Evolutionary conservation across 345 rosid species (phyloP), one percentile per base, ranked within the genome.

Genomic region (Eutrema heterophyllum): DNA sequence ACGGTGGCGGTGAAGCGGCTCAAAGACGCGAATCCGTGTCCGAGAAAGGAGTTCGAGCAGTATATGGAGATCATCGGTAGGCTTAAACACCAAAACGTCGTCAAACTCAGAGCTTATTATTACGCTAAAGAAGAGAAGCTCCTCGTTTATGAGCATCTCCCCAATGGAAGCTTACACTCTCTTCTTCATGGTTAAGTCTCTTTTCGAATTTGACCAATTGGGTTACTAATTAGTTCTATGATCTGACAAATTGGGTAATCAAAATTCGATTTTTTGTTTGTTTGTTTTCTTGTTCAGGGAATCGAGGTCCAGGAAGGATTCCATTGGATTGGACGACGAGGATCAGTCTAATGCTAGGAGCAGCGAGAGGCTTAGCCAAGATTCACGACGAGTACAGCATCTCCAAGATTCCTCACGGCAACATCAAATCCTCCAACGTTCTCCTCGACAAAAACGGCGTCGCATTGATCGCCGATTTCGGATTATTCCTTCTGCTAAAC

Each of bases 311-410:
- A 0, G 97, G 98, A 12, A 73, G 98, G 68, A 94, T 91, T 73
- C 98, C 98, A 2, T 74, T 94, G 77, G 98, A 94, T 76, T 94
- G 98, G 98, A 94, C 98, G 1, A 94, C 98, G 8, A 87, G 98
- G 81, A 91, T 94, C 71, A 83, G 98, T 76, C 56, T 94, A 80
- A 87, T 89, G 26, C 54, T 94, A 48, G 98, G 96, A 51, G 96
- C 98, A 3, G 96, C 97, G 18, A 74, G 97, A 67, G 98, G 98
- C 0, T 80, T 94, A 27, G 91, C 97, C 0, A 83, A 83, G 81
- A 85, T 94, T 43, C 98, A 94, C 54, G 89, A 88, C 26, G 92
- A 89, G 57, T 86, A 87, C 33, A 55, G 81, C 62, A 72, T 83
- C 8, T 67, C 95, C 0, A 89, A 83, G 63, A 82, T 94, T 29